Evolutionary conservation across 148 eudicot genomes (phyloP).

Genomic region (Vaccinium vitisidaea): DNA sequence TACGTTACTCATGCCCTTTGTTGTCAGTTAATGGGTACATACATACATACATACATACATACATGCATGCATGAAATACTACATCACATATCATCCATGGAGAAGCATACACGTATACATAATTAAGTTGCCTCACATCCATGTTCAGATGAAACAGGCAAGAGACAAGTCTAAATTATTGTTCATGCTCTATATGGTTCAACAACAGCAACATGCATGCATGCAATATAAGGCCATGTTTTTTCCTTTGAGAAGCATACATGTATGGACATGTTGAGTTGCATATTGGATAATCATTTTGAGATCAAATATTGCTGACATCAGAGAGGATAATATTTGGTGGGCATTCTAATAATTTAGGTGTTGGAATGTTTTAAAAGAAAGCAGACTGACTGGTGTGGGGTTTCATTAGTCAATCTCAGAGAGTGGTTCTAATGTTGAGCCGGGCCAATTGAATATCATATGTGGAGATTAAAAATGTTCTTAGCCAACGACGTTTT

Average conservation of each 20-base stretch:
- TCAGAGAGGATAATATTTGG: slow-evolving; percentile 24
- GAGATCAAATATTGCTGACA: slow-evolving; percentile 33
- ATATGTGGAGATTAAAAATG: background rate
- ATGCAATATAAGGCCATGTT: slow-evolving; percentile 19
- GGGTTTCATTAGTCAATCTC: slow-evolving; percentile 39
- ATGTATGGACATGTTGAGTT: slow-evolving; percentile 27
- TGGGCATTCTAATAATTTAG: slow-evolving; percentile 24
- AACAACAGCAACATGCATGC: slow-evolving; percentile 21
- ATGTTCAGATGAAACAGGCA: background rate
- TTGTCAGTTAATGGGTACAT: background rate
- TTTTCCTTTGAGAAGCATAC: slow-evolving; percentile 22
- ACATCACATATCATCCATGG: background rate
- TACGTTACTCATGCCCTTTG: background rate
- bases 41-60: background rate
- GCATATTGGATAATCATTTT: slow-evolving; percentile 32
- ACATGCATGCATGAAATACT: background rate
- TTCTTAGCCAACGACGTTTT: slow-evolving; percentile 15
- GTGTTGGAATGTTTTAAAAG: slow-evolving; percentile 27
- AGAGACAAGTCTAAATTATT: background rate
- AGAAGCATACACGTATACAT: slow-evolving; percentile 25
- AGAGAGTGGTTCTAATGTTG: slow-evolving; percentile 30
- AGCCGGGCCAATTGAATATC: slow-evolving; percentile 24
- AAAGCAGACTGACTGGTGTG: slow-evolving; percentile 34
- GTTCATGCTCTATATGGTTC: background rate
- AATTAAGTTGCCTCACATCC: slow-evolving; percentile 20